Evolutionary conservation across 75 land plant genomes (phyloP).

Genomic region (Selaginella moellendorffii): DNA sequence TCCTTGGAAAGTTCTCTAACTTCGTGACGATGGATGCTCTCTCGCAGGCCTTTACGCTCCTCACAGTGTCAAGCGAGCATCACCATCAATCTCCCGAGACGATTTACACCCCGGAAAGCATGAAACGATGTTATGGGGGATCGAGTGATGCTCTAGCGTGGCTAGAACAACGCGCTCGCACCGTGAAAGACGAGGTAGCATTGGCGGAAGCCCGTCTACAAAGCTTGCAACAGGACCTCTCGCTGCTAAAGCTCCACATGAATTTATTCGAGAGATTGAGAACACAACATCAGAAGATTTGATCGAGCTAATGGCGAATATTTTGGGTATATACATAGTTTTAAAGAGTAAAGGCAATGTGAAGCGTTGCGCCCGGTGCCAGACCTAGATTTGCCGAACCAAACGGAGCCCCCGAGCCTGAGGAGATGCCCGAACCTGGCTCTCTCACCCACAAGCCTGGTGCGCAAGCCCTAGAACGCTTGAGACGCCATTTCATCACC

Average conservation of each 20-base stretch:
- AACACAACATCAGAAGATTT: not conserved
- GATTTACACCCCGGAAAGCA: too few species aligned
- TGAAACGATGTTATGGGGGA: too few species aligned
- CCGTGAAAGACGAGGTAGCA: constrained; percentile 50
- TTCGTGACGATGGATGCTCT: too few species aligned
- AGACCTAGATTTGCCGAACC: not conserved
- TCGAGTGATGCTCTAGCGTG: constrained; percentile 18
- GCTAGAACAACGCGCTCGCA: constrained; percentile 40
- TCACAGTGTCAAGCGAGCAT: too few species aligned
- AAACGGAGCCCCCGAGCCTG: not conserved
- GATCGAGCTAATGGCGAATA: too few species aligned
- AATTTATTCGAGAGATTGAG: not conserved
- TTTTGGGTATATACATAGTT: too few species aligned
- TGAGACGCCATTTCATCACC: not conserved
- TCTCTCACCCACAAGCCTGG: not conserved
- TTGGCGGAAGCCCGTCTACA: constrained; percentile 52
- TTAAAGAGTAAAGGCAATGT: too few species aligned
- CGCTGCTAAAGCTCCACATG: constrained; percentile 25
- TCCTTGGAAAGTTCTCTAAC: too few species aligned
- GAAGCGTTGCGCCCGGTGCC: not conserved
- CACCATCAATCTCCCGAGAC: too few species aligned
- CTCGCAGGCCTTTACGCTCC: too few species aligned
- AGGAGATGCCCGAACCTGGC: not conserved
- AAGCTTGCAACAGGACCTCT: constrained; percentile 39
- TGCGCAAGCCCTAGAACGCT: not conserved